Evolutionary conservation across 192 early-diverging fungal species (phyloP).

Genomic region (Coemansia umbellata): DNA sequence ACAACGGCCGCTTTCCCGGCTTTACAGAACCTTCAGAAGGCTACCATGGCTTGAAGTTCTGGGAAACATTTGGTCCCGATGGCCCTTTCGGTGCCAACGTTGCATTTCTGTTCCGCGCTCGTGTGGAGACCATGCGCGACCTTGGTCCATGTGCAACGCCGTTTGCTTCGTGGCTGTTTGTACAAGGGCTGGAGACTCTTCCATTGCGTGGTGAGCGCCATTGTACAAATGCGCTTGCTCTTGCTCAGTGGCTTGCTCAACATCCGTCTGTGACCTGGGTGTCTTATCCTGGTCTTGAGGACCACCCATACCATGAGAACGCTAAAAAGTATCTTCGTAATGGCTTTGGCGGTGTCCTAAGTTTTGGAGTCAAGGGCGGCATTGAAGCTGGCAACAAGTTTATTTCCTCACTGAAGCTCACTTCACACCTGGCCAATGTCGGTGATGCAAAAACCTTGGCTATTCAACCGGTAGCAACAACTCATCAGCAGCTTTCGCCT

Average conservation of each 20-base stretch:
- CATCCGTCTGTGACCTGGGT: slow-evolving; percentile 80
- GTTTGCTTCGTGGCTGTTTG: slow-evolving; percentile 80
- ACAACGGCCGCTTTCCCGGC: slow-evolving; percentile 80
- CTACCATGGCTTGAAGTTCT: slow-evolving; percentile 86
- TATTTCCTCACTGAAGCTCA: slow-evolving; percentile 73
- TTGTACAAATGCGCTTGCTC: slow-evolving; percentile 68
- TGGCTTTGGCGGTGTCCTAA: slow-evolving; percentile 85
- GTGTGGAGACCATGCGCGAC: slow-evolving; percentile 83
- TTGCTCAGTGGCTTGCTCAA: slow-evolving; percentile 76
- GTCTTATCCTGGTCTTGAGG: slow-evolving; percentile 79
- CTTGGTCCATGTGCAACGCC: slow-evolving; percentile 82
- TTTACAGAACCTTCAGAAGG: slow-evolving; percentile 76
- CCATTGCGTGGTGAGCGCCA: slow-evolving; percentile 86
- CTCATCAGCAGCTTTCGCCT: slow-evolving; percentile 82
- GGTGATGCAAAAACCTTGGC: slow-evolving; percentile 88
- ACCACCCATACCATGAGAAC: slow-evolving; percentile 70
- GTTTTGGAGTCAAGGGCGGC: slow-evolving; percentile 66
- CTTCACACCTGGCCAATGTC: slow-evolving; percentile 92
- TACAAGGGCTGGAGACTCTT: slow-evolving; percentile 90
- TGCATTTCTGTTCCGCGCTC: slow-evolving; percentile 71
- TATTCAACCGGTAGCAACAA: slow-evolving; percentile 80
- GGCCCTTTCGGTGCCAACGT: slow-evolving; percentile 55
- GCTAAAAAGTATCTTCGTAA: slow-evolving; percentile 80
- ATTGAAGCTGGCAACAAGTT: slow-evolving; percentile 59
- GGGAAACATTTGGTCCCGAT: slow-evolving; percentile 78